Conservation (phyloP, 2,329 filamentous ascomycete genomes). For the Fusarium sp. region DNA sequence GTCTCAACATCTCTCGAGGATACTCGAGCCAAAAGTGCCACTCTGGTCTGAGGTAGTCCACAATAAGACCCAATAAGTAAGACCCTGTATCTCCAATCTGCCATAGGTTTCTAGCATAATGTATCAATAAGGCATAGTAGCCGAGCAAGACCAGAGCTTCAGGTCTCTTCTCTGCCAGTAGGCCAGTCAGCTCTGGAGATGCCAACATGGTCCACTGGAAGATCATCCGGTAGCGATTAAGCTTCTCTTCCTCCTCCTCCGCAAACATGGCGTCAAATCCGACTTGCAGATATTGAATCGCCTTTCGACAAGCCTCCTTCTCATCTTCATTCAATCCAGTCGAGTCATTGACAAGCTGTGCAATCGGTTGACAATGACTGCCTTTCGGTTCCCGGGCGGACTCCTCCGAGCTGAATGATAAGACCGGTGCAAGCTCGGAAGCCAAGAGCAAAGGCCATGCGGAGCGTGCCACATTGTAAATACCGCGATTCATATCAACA, state of each 20-base stretch:
- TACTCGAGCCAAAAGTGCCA: slow-evolving; percentile 31
- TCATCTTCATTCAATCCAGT: accelerated
- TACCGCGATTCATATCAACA: slow-evolving; percentile 26
- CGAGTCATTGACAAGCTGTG: neutral
- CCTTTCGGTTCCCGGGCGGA: neutral
- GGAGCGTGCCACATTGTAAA: slow-evolving; percentile 7
- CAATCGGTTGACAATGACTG: neutral
- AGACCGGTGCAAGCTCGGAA: slow-evolving; percentile 13
- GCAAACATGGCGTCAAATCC: slow-evolving; percentile 24
- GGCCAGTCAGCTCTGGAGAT: slow-evolving; percentile 1
- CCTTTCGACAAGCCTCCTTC: neutral
- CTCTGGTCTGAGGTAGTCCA: slow-evolving; percentile 11
- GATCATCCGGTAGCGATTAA: slow-evolving; percentile 23
- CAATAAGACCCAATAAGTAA: slow-evolving; percentile 22
- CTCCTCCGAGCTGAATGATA: slow-evolving; percentile 17
- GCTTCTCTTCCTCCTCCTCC: accelerated
- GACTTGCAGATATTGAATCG: slow-evolving; percentile 16
- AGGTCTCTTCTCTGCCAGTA: neutral
- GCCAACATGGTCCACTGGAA: slow-evolving; percentile 37
- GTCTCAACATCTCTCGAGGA: neutral
- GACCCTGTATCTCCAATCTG: slow-evolving; percentile 21
- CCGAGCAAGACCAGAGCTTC: slow-evolving; percentile 21
- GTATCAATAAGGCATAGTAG: slow-evolving; percentile 28
- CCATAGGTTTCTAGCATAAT: slow-evolving; percentile 31
- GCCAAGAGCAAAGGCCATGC: slow-evolving; percentile 14